These are phyloP conservation scores for Schizothecium vesticola DNA, from an alignment of 495 filamentous ascomycete species.

Conservation along the genomic window DNA sequence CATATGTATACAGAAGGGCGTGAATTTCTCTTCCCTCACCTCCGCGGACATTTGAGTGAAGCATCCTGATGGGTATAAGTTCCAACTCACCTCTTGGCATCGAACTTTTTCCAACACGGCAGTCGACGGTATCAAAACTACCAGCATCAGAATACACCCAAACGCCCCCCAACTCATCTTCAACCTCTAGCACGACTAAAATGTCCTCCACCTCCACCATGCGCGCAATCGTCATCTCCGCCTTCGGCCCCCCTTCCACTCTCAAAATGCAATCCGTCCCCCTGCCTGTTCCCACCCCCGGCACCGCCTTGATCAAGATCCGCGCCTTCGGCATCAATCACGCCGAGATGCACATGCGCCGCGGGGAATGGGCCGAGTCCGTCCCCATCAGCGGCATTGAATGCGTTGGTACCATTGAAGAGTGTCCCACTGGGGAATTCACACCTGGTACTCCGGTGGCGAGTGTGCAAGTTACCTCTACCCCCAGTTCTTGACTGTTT, in stretches of 20 bases:
- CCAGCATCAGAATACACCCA: too few species aligned
- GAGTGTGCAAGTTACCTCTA: too few species aligned
- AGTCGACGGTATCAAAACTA: too few species aligned
- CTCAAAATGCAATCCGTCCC: not conserved
- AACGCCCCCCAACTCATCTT: too few species aligned
- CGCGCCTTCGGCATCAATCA: conserved; percentile 47
- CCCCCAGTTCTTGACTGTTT: too few species aligned
- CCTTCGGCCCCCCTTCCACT: not conserved
- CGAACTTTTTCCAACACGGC: too few species aligned
- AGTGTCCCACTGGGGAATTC: conserved; percentile 35
- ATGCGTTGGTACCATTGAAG: conserved; percentile 40
- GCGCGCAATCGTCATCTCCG: not conserved
- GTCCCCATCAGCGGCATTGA: conserved; percentile 43
- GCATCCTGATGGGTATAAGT: too few species aligned
- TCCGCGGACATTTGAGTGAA: too few species aligned
- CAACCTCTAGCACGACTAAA: too few species aligned
- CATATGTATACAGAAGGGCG: too few species aligned
- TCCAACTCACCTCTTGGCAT: too few species aligned
- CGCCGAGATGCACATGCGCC: conserved; percentile 49
- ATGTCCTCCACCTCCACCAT: not conserved
- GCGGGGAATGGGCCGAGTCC: conserved; percentile 47
- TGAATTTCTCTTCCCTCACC: too few species aligned
- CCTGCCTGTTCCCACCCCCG: not conserved
- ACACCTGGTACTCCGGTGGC: conserved; percentile 32
- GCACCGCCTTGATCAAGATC: conserved; percentile 28